Conservation (phyloP, 2,329 filamentous ascomycete species). For the Alternaria postmessia region DNA sequence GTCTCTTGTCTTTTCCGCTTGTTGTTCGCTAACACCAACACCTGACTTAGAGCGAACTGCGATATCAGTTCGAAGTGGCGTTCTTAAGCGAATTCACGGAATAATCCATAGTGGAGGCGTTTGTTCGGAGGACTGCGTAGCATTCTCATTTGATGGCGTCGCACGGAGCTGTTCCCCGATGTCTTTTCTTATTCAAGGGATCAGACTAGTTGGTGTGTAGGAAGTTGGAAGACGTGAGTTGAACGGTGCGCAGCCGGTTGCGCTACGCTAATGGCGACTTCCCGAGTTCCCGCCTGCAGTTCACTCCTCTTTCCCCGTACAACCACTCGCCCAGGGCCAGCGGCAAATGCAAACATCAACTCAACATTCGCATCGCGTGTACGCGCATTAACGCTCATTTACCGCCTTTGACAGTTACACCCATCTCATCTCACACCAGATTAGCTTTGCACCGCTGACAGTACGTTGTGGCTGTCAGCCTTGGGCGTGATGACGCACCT, state of each 20-base stretch:
- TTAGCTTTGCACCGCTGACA: not conserved
- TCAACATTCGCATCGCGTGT: not conserved
- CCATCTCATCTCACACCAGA: not conserved
- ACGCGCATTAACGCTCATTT: constrained; percentile 7
- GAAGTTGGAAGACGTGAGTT: not conserved
- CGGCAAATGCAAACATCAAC: constrained; percentile 2
- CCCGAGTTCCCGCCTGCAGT: constrained; percentile 1
- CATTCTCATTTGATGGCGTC: not conserved
- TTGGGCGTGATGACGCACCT: not conserved
- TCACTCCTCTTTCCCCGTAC: constrained; percentile 2
- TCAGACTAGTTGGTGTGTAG: not conserved
- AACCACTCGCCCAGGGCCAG: constrained; percentile 3
- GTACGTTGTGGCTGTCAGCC: constrained; percentile 1
- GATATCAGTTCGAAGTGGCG: not conserved
- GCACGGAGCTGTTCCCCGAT: not conserved
- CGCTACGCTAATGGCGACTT: constrained; percentile 1
- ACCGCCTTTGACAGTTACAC: not conserved
- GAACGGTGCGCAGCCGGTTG: not conserved
- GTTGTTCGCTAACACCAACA: not conserved
- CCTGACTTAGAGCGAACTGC: not conserved
- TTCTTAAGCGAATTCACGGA: not conserved
- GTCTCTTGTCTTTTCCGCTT: not conserved
- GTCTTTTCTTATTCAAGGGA: not conserved
- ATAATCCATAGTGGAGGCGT: not conserved
- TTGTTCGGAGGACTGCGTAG: not conserved